Evolutionary conservation across 768 basidiomycete species (phyloP), one percentile per base, ranked within the genome.

Genomic region (Saitozyma podzolica): DNA sequence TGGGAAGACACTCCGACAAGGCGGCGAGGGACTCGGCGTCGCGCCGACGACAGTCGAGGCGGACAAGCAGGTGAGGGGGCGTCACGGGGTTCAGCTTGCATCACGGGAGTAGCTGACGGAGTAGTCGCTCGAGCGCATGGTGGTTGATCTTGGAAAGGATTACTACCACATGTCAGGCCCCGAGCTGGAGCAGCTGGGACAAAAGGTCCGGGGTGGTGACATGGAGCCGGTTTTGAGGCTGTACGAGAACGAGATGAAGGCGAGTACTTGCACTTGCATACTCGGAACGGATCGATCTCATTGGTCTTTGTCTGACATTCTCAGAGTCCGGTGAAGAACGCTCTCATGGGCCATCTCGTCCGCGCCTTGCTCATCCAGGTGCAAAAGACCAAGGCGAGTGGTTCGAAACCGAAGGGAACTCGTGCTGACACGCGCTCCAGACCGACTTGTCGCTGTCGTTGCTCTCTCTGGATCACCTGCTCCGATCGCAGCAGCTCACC

Each of bases 101-200:
- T 74, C n/a, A 16, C 43, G 14, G 6, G 40, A 11, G 7, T 40
- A 13, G 52, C 55, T 52, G 43, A 39, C 64, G 40, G 9, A 10
- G 13, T 60, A 95, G 92, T 92, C 90, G 19, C 84, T 98, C 29
- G 90, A 97, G 78, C 85, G 95, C 37, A 98, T 98, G 95, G 86
- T 90, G 3, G 81, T 93, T 4, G 84, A 90, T 16, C 84, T 98
- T 2, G 92, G 90, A 0, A 83, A 84, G 61, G 95, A 98, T 68
- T 87, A 89, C 72, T 82, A 94, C 49, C 80, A 84, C 29, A 88
- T 91, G 62, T 81, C 82, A 1, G 80, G 85, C 6, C 80, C 81
- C 6, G 88, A 92, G 70, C 83, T 96, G n/a, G 83, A 82, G 3
- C 82, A 79, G 8, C 81, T 98, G 14, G 85, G 88, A 0, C 75